Conservation (phyloP, 2,329 filamentous ascomycete genomes). For the Clonostachys solani region DNA sequence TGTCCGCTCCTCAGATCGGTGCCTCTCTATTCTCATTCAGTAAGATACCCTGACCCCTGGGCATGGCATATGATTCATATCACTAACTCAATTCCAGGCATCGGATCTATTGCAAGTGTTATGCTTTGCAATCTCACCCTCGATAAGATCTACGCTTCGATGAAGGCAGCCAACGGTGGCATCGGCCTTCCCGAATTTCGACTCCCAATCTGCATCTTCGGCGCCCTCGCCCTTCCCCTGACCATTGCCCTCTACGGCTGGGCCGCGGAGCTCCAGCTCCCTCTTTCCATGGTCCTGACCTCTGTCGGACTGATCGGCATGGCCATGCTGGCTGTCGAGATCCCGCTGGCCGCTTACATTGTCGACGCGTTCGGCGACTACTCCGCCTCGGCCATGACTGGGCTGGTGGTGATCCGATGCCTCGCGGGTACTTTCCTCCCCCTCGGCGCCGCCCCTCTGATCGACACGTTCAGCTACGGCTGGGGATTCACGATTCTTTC, state of each 20-base stretch:
- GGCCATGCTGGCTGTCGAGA: slow-evolving; percentile 35
- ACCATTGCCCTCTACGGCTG: slow-evolving; percentile 45
- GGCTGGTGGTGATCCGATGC: slow-evolving; percentile 49
- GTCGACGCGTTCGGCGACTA: slow-evolving; percentile 53
- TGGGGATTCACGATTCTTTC: slow-evolving; percentile 43
- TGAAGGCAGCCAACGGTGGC: slow-evolving; percentile 22
- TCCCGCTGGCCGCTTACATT: slow-evolving; percentile 50
- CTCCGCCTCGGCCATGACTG: slow-evolving; percentile 53
- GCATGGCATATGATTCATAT: too few species aligned
- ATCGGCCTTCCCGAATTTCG: slow-evolving; percentile 47
- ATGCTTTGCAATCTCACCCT: slow-evolving; percentile 43
- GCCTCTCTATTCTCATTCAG: too few species aligned
- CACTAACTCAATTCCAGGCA: too few species aligned
- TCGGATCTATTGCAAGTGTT: slow-evolving; percentile 41
- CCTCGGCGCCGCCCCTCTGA: slow-evolving; percentile 41
- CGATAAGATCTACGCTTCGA: slow-evolving; percentile 47
- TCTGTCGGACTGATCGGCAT: slow-evolving; percentile 37
- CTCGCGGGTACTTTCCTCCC: slow-evolving; percentile 54
- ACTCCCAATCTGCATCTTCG: slow-evolving; percentile 44
- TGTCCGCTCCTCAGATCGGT: slow-evolving; percentile 47
- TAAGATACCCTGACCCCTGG: too few species aligned
- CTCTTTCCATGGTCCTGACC: slow-evolving; percentile 35
- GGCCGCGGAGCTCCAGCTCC: slow-evolving; percentile 35
- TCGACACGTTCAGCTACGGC: slow-evolving; percentile 44
- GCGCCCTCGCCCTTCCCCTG: slow-evolving; percentile 39